A percentile compares a stretch with the other conserved stretches of the same genome.
Conservation (phyloP, 2,329 filamentous ascomycete species). For the Epichloe coenophiala region DNA sequence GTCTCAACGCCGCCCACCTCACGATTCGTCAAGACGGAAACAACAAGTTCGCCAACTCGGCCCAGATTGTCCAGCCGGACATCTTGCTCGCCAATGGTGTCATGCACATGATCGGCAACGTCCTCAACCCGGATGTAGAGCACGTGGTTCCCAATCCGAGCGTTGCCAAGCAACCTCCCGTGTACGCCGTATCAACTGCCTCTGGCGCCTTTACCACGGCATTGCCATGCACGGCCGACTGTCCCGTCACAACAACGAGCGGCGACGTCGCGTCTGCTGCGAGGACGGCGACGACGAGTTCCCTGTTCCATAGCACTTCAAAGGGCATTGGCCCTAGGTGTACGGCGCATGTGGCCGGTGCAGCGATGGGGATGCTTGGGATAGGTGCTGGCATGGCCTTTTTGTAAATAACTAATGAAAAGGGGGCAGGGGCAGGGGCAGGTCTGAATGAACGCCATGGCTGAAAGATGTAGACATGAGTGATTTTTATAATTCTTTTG, state of each 20-base stretch:
- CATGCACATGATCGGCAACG: slow-evolving; percentile 42
- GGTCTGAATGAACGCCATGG: background rate
- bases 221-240: slow-evolving; percentile 28
- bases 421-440: too few species aligned
- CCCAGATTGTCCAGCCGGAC: slow-evolving; percentile 37
- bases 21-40: slow-evolving; percentile 26
- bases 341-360: slow-evolving; percentile 16
- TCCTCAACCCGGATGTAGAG: slow-evolving; percentile 30
- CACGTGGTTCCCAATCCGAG: slow-evolving; percentile 24
- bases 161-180: slow-evolving; percentile 30
- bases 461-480: background rate
- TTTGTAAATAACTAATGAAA: background rate
- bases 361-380: slow-evolving; percentile 17
- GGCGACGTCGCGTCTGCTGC: slow-evolving; percentile 7
- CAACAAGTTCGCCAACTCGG: slow-evolving; percentile 38
- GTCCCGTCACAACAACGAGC: slow-evolving; percentile 19
- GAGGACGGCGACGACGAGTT: slow-evolving; percentile 9
- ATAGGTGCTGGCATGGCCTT: slow-evolving; percentile 17
- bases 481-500: too few species aligned
- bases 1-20: slow-evolving; percentile 20
- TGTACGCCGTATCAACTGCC: slow-evolving; percentile 37
- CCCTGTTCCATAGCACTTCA: slow-evolving; percentile 11
- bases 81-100: slow-evolving; percentile 44
- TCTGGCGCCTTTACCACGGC: slow-evolving; percentile 28
- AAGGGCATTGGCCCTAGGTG: slow-evolving; percentile 10